These are phyloP conservation scores for Lachancea cidri DNA, from an alignment of 805 yeast species.

Conservation along the genomic window DNA sequence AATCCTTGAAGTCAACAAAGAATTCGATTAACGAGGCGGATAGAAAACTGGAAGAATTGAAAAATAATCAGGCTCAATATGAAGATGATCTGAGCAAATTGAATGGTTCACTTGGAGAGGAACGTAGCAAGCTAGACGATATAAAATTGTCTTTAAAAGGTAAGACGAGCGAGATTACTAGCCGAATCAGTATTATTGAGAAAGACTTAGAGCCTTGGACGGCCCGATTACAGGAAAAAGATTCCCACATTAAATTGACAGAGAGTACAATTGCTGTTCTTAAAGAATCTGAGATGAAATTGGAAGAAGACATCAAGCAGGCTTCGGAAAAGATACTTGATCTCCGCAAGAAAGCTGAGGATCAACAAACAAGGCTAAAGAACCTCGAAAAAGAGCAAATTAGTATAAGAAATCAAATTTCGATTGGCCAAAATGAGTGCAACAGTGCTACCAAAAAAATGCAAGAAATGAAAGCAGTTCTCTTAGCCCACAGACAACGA, in stretches of 20 bases:
- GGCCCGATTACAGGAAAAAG: conserved; percentile 55
- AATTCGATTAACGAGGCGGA: conserved; percentile 42
- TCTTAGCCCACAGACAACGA: conserved; percentile 53
- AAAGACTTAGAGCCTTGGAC: conserved; percentile 79
- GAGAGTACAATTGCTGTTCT: conserved; percentile 61
- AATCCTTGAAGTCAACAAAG: conserved; percentile 45
- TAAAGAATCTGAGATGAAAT: conserved; percentile 40
- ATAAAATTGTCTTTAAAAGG: conserved; percentile 63
- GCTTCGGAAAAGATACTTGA: conserved; percentile 35
- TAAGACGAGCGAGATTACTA: conserved; percentile 65
- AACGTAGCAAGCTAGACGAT: conserved; percentile 52
- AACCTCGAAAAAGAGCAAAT: conserved; percentile 45
- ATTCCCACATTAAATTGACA: conserved; percentile 59
- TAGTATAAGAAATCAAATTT: conserved; percentile 49
- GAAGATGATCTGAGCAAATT: conserved; percentile 43
- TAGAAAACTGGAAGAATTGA: conserved; percentile 42
- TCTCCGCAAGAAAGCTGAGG: conserved; percentile 44
- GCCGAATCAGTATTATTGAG: conserved; percentile 59
- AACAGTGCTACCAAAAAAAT: conserved; percentile 43
- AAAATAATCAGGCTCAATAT: conserved; percentile 40
- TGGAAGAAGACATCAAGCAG: conserved; percentile 41
- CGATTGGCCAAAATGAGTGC: conserved; percentile 54
- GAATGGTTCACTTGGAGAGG: conserved; percentile 42
- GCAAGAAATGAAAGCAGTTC: conserved; percentile 47
- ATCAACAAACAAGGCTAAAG: conserved; percentile 42